These are phyloP conservation scores for Houttuynia cordata DNA, from an alignment of 164 flowering plant species.

Conservation along the genomic window DNA sequence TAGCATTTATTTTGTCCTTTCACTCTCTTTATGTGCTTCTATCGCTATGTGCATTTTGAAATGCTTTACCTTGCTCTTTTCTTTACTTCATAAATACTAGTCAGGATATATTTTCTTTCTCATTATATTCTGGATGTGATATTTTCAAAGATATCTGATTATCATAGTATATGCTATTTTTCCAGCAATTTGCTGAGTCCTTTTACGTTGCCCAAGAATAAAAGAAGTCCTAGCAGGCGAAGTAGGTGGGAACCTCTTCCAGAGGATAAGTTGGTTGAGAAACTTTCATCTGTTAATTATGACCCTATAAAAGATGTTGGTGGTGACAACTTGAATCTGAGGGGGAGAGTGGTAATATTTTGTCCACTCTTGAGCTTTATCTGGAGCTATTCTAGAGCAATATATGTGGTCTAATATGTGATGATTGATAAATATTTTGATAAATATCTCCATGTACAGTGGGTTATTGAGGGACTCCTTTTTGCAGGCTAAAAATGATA, in stretches of 20 bases:
- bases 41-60: no score
- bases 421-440: no score
- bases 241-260: slow-evolving; percentile 97
- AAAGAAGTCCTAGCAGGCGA: slow-evolving; percentile 72
- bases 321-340: slow-evolving; percentile 35
- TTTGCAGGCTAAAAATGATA: slow-evolving; percentile 46
- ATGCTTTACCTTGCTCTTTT: neutral
- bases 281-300: slow-evolving; percentile 22
- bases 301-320: slow-evolving; percentile 31
- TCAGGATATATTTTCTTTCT: no score
- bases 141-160: no score
- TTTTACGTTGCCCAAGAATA: slow-evolving; percentile 33
- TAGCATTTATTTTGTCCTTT: no score
- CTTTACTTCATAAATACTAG: neutral
- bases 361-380: neutral
- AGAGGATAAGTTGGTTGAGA: slow-evolving; percentile 52
- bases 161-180: slow-evolving; percentile 2
- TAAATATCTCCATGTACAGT: neutral
- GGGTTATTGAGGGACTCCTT: neutral
- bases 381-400: neutral
- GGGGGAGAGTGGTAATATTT: slow-evolving; percentile 18
- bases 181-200: slow-evolving; percentile 25
- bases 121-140: no score
- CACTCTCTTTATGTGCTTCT: no score
- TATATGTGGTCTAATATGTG: no score